Percentiles rank a stretch among this genome's conserved stretches.
These are phyloP conservation scores for Moricandia moricandioides DNA, from an alignment of 345 rosid genomes.

Conservation along the genomic window DNA sequence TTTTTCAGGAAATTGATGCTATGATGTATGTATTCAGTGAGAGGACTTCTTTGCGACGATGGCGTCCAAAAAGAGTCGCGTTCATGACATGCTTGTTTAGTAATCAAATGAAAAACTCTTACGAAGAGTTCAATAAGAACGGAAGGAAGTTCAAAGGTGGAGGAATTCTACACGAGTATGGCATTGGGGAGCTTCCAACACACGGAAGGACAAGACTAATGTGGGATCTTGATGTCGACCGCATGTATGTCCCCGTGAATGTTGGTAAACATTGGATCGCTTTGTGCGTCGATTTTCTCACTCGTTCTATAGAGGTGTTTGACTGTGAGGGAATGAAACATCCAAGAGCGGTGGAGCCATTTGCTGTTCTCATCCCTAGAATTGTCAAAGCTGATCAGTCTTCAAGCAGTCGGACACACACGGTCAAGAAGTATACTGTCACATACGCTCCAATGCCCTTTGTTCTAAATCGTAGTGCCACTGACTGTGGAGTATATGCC, in stretches of 20 bases:
- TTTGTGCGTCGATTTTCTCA: background rate
- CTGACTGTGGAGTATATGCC: background rate
- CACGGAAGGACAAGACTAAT: background rate
- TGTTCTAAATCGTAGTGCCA: background rate
- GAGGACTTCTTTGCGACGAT: background rate
- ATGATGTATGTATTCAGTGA: background rate
- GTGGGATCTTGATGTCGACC: background rate
- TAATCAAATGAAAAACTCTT: background rate
- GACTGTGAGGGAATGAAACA: background rate
- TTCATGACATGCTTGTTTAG: background rate
- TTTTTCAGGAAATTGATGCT: background rate
- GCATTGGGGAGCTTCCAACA: background rate
- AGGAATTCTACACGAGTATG: background rate
- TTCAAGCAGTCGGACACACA: background rate
- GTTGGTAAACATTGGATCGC: background rate
- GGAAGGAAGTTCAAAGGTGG: background rate
- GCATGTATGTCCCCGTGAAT: background rate
- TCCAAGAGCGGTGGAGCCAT: background rate
- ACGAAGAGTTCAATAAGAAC: background rate
- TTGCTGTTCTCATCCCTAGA: background rate
- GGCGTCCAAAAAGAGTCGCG: background rate
- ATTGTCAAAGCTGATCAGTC: background rate
- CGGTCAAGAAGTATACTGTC: background rate
- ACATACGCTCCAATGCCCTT: background rate
- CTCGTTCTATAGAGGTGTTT: background rate